phyloP scores from a whole-genome alignment of 2,329 filamentous ascomycete genomes.

The Aureobasidium pullulans region DNA sequence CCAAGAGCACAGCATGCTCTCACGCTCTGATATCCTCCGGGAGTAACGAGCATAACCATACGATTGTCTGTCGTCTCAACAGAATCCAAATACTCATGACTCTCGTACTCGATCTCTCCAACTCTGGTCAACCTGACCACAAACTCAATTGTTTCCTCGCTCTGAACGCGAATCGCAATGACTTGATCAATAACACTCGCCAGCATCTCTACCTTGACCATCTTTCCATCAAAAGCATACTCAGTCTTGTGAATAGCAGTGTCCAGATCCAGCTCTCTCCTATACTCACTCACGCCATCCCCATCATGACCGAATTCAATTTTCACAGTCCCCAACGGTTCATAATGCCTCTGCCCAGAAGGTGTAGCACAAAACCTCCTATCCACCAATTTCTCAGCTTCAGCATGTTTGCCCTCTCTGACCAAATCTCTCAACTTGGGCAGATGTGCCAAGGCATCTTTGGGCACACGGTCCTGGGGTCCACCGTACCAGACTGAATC shows the following conservation, averaged over 20 bases:
- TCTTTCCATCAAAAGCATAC: conserved; percentile 30
- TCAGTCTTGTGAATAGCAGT: conserved; percentile 31
- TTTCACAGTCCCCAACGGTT: conserved; percentile 30
- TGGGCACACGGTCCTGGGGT: conserved; percentile 36
- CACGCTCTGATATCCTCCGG: background rate
- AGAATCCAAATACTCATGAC: conserved; percentile 38
- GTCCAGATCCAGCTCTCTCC: conserved; percentile 34
- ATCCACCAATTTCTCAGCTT: conserved; percentile 36
- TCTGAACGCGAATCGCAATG: conserved; percentile 29
- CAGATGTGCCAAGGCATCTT: conserved; percentile 27
- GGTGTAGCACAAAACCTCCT: conserved; percentile 40
- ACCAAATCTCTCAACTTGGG: conserved; percentile 35
- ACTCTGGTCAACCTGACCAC: conserved; percentile 30
- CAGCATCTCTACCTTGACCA: conserved; percentile 32
- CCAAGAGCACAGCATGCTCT: background rate
- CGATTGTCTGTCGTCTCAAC: conserved; percentile 25
- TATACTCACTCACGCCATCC: conserved; percentile 26
- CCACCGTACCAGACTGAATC: conserved; percentile 44
- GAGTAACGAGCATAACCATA: background rate
- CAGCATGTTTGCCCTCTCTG: conserved; percentile 31
- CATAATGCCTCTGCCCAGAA: conserved; percentile 41
- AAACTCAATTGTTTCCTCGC: conserved; percentile 17
- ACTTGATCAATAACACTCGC: conserved; percentile 37
- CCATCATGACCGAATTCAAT: background rate
- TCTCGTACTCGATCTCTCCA: conserved; percentile 38